A percentile compares a stretch with the other conserved stretches of the same genome.
phyloP scores from a whole-genome alignment of 164 flowering plant species.

The Kalanchoe fedtschenkoi region DNA sequence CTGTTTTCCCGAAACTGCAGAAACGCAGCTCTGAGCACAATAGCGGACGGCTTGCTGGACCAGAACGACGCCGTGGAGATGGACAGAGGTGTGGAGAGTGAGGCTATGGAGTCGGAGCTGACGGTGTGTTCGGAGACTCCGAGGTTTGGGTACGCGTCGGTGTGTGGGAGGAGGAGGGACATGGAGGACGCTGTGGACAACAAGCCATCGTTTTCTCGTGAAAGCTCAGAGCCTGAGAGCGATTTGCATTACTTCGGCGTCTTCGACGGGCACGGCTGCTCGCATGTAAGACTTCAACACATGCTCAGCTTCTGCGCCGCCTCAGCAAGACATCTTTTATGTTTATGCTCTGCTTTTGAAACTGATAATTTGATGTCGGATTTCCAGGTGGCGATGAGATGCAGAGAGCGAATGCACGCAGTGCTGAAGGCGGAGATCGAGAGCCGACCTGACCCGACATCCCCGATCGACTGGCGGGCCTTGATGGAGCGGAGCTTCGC shows the following conservation, averaged over 20 bases:
- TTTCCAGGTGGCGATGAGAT: constrained; percentile 63
- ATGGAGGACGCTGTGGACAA: constrained; percentile 71
- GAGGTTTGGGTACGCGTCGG: constrained; percentile 45
- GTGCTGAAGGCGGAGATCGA: constrained; percentile 60
- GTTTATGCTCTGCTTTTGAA: background rate
- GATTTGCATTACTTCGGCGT: constrained; percentile 58
- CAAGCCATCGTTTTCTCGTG: constrained; percentile 29
- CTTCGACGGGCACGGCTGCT: constrained; percentile 94
- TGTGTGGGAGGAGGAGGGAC: constrained; percentile 64
- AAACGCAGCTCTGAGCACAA: too few species aligned
- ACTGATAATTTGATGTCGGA: background rate
- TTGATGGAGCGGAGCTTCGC: constrained; percentile 48
- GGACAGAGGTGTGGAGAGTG: background rate
- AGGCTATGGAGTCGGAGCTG: background rate
- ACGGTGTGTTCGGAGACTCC: constrained; percentile 8
- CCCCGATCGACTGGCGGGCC: constrained; percentile 28
- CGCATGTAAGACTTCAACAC: constrained; percentile 39
- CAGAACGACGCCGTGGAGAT: background rate
- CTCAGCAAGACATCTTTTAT: background rate
- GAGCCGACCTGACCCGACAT: background rate
- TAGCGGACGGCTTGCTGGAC: background rate
- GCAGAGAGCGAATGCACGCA: constrained; percentile 58
- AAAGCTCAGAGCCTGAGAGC: background rate
- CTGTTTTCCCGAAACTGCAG: background rate
- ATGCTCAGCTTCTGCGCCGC: too few species aligned